Conservation (phyloP, 306 rosid species). For the Pyrus betulifolia region DNA sequence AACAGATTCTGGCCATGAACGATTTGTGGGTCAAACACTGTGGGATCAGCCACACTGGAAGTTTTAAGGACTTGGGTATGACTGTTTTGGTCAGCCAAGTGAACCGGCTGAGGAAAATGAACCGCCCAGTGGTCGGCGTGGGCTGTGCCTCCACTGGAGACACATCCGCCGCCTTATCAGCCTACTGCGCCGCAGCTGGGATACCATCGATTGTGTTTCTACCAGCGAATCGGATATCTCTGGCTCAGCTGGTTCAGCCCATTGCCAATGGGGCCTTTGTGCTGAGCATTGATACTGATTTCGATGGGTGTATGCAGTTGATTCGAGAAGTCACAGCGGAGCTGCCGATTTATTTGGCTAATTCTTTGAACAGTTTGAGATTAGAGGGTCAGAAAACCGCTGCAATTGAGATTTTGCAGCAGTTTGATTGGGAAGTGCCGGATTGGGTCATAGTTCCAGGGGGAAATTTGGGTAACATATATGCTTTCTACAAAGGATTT, state of each 20-base stretch:
- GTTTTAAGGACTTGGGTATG: constrained; percentile 84
- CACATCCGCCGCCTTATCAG: constrained; percentile 73
- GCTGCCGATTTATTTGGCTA: constrained; percentile 62
- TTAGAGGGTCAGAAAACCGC: constrained; percentile 83
- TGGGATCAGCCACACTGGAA: constrained; percentile 80
- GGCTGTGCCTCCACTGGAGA: constrained; percentile 86
- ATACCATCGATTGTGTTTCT: constrained; percentile 70
- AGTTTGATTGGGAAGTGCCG: constrained; percentile 82
- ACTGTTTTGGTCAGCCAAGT: constrained; percentile 86
- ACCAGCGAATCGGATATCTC: constrained; percentile 56
- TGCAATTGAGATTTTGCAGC: constrained; percentile 79
- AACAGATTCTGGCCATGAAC: constrained; percentile 56
- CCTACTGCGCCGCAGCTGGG: constrained; percentile 68
- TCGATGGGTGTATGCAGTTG: constrained; percentile 78
- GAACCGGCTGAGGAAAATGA: constrained; percentile 57
- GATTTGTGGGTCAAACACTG: constrained; percentile 88
- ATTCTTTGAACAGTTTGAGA: constrained; percentile 65
- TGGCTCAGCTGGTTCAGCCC: constrained; percentile 80
- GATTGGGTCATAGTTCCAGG: constrained; percentile 87
- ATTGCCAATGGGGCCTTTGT: constrained; percentile 84
- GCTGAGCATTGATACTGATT: constrained; percentile 72
- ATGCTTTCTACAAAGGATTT: constrained; percentile 85
- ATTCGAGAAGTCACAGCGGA: constrained; percentile 71
- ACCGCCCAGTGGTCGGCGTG: constrained; percentile 63
- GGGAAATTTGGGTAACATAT: constrained; percentile 73